Evolutionary conservation across 2,329 filamentous ascomycete species (phyloP).

Genomic region (Podosphaera fusca): DNA sequence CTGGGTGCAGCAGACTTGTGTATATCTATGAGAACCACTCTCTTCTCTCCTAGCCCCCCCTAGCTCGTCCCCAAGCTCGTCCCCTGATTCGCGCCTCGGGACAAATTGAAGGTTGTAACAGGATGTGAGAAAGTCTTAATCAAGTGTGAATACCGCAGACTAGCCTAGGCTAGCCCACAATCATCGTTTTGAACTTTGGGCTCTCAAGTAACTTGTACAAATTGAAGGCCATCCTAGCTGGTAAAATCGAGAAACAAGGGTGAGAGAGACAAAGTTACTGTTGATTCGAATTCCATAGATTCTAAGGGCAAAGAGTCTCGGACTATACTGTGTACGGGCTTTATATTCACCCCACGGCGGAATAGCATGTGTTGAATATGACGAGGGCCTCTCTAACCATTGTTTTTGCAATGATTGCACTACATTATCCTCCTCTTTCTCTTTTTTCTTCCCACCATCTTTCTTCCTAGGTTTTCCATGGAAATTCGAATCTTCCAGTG

Average conservation of each 20-base stretch:
- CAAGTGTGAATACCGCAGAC: not conserved
- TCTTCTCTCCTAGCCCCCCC: not conserved
- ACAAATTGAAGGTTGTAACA: not conserved
- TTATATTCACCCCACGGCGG: too few relatives aligned
- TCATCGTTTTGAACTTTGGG: not conserved
- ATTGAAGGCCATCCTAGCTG: not conserved
- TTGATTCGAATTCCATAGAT: not conserved
- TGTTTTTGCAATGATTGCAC: too few relatives aligned
- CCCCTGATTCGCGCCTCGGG: too few relatives aligned
- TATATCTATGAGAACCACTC: not conserved
- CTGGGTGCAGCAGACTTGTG: not conserved
- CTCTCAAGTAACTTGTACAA: not conserved
- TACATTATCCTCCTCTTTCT: not conserved
- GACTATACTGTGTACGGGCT: not conserved
- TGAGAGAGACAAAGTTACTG: not conserved
- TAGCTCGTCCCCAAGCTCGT: not conserved
- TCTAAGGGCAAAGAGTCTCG: not conserved
- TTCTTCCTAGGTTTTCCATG: too few relatives aligned
- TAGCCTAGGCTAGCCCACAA: not conserved
- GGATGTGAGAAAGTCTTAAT: not conserved
- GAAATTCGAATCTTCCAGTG: too few relatives aligned
- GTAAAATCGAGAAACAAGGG: not conserved
- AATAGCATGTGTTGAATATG: too few relatives aligned
- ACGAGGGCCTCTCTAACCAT: too few relatives aligned
- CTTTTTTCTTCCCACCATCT: not conserved